Conservation (phyloP, 2,329 filamentous ascomycete genomes). For the Trichoderma oligosporum region DNA sequence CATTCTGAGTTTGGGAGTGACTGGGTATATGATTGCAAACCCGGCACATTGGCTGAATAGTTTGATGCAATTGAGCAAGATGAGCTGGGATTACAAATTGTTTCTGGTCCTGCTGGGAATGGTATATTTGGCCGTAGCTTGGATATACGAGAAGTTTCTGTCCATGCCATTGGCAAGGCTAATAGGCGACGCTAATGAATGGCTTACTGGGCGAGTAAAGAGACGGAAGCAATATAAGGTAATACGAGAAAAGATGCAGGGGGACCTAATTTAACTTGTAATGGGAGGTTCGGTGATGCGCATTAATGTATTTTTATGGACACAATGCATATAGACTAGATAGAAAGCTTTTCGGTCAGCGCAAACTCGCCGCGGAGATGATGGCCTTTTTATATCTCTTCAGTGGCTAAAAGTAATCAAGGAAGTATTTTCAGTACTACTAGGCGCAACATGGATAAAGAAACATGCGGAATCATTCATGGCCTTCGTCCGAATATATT, state of each 20-base stretch:
- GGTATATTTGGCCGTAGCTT: conserved; percentile 65
- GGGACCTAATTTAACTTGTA: background rate
- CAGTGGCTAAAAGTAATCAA: background rate
- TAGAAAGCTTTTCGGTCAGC: background rate
- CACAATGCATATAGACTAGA: conserved; percentile 4
- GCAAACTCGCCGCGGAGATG: background rate
- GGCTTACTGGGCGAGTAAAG: conserved; percentile 61
- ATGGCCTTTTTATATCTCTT: background rate
- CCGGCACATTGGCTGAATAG: conserved; percentile 65
- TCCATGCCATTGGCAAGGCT: conserved; percentile 65
- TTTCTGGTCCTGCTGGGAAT: conserved; percentile 69
- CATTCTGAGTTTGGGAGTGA: conserved; percentile 60
- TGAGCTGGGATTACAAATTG: conserved; percentile 67
- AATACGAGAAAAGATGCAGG: conserved; percentile 13
- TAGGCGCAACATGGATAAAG: background rate
- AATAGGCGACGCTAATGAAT: conserved; percentile 59
- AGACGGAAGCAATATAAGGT: conserved; percentile 57
- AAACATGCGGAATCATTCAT: background rate
- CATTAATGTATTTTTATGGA: conserved; percentile 2
- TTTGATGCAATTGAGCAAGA: conserved; percentile 81
- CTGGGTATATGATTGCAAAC: conserved; percentile 74
- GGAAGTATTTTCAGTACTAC: background rate
- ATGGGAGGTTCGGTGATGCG: background rate
- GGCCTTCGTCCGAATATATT: background rate
- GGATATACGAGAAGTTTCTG: conserved; percentile 66